Base-by-base conservation (phyloP, 1,284 basidiomycete genomes). In the Porphyrellus sp. region DNA sequence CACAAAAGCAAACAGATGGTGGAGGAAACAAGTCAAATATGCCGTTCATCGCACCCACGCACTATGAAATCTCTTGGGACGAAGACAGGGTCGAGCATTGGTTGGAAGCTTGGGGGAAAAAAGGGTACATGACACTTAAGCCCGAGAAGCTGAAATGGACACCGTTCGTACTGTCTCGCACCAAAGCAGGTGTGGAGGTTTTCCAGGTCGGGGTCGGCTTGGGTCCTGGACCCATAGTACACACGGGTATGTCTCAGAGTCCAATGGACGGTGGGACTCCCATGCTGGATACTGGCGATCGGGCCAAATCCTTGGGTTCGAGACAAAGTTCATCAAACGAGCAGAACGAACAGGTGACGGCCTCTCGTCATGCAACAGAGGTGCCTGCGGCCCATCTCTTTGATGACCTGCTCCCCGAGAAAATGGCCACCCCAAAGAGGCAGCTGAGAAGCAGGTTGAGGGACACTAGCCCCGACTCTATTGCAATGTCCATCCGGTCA, bases 81-180 rank as follows among this genome's bases (percentile, higher is more conserved):
- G 80, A 73, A 5, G 78, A 77, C n/a, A 76, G 80, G 56, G 86
- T 98, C 35, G 74, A 77, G 8, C 76, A 75, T 34, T 89, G 88
- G 65, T 62, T 98, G 50, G 70, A 70, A 25, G 80, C 78, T 49
- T 91, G 91, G 81, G 85, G 90, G 59, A 71, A 74, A 20, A 98
- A 96, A 70, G 89, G 87, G 1, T 90, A 95, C 64, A 65, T 95
- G 55, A 81, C 74, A 61, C 78, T 99, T 47, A 83, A 82, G 57
- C 86, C 93, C 0, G 92, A 95, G 63, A 86, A 86, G 68, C 78
- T 99, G 56, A 93, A 93, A 65, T 99, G 97, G 91, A 94, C 88
- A 56, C 96, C 96, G 6, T 98, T 97, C 74, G 74, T 97, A 37
- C 72, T 94, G 34, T 77, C 86, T 8, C 73, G 85, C 55, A 77